Evolutionary conservation across 768 basidiomycete genomes (phyloP).

Genomic region (Podaxis mareebaensis): DNA sequence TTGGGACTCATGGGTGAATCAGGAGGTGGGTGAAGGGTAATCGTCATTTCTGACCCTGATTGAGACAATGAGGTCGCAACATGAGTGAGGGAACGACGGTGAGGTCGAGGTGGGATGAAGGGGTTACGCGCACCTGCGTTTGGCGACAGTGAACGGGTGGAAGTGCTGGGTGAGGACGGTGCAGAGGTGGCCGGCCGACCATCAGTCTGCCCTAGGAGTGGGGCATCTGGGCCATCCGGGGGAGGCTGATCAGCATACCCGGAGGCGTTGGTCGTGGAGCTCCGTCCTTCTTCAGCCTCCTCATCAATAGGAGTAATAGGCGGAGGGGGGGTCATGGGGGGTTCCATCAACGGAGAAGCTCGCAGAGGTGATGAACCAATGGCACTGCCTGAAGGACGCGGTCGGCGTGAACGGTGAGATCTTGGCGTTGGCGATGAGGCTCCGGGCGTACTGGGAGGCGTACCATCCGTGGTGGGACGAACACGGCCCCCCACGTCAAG

Average conservation of each 20-base stretch:
- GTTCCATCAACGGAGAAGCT: constrained; percentile 43
- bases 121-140: constrained; percentile 83
- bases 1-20: constrained; percentile 77
- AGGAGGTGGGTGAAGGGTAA: constrained; percentile 75
- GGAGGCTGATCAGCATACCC: constrained; percentile 14
- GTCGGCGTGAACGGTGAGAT: constrained; percentile 61
- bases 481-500: constrained; percentile 82
- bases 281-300: constrained; percentile 37
- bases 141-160: constrained; percentile 63
- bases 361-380: constrained; percentile 69
- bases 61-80: constrained; percentile 57
- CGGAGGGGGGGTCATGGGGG: constrained; percentile 52
- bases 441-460: constrained; percentile 42
- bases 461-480: constrained; percentile 37
- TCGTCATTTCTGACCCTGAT: constrained; percentile 65
- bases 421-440: constrained; percentile 49
- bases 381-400: constrained; percentile 45
- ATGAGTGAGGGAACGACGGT: constrained; percentile 67
- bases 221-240: constrained; percentile 26
- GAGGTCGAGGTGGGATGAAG: constrained; percentile 73
- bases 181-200: constrained; percentile 11
- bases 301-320: constrained; percentile 83
- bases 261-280: constrained; percentile 26
- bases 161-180: constrained; percentile 42
- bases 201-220: constrained; percentile 17